These are phyloP conservation scores for Vanrija sp. DNA, from an alignment of 1,284 basidiomycete genomes.

Conservation along the genomic window DNA sequence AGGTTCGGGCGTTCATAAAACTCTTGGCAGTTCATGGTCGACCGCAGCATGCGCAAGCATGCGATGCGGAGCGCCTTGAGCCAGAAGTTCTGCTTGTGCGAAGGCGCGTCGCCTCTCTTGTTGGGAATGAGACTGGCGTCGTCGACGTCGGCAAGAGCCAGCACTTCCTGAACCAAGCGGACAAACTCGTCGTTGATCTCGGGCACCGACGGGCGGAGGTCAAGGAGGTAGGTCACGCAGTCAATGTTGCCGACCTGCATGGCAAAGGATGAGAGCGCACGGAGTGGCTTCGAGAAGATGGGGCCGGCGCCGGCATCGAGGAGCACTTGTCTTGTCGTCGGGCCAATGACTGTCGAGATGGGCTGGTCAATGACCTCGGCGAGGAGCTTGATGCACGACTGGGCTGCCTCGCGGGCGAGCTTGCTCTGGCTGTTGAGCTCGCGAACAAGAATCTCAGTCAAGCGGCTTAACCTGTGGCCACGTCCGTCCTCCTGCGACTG, in stretches of 20 bases:
- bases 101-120: conserved; percentile 59
- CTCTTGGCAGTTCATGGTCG: conserved; percentile 90
- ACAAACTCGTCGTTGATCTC: conserved; percentile 90
- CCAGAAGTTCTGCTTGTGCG: conserved; percentile 76
- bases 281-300: conserved; percentile 94
- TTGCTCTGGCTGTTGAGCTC: conserved; percentile 86
- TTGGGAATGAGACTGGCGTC: conserved; percentile 67
- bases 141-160: conserved; percentile 94
- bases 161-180: conserved; percentile 86
- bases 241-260: conserved; percentile 99
- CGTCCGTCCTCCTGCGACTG: conserved; percentile 52
- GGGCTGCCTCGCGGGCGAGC: conserved; percentile 79
- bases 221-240: conserved; percentile 88
- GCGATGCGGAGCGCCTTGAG: conserved; percentile 91
- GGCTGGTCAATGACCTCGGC: conserved; percentile 70
- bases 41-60: conserved; percentile 87
- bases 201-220: conserved; percentile 75
- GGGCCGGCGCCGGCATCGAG: conserved; percentile 58
- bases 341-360: conserved; percentile 67
- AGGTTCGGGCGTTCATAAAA: conserved; percentile 79
- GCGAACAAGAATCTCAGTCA: conserved; percentile 81
- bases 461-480: conserved; percentile 46
- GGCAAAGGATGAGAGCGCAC: conserved; percentile 89
- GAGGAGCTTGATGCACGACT: conserved; percentile 75
- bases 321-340: conserved; percentile 82